Base-by-base conservation (phyloP, 768 basidiomycete species). In the Austroboletus eburneus region DNA sequence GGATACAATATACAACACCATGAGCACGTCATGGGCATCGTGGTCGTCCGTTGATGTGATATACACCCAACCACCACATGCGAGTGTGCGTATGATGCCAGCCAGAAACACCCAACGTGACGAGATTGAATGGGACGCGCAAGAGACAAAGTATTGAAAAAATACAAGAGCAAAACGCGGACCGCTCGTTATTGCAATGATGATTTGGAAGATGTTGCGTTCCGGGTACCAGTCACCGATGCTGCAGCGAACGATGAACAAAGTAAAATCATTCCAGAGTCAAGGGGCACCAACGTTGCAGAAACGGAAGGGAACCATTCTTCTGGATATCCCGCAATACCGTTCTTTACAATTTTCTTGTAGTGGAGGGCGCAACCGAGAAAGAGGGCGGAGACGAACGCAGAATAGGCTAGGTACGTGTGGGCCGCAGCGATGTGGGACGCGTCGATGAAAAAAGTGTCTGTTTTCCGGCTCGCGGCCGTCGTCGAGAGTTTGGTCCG, bases 291-390 rank as follows among this genome's bases (percentile, higher is more conserved):
- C 51, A 61, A 87, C 83, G 87, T 85, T 12, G 86, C 83, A 32
- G 87, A 89, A 9, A 95, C 92, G 5, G 89, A 91, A 7, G 92
- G 92, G 53, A 89, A 88, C 87, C 87, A 93, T 61, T 95, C 91
- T 39, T 90, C 69, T 0, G 91, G 91, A 57, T 85, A 94, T 13
- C 76, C 82, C 40, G 86, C 85, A 10, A 93, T 77, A 13, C 74
- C 79, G 59, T 95, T 95, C 71, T 87, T 89, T 30, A 91, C 89
- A 23, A 95, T 81, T 60, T 85, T 85, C 54, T 78, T 77, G 71
- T 85, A 93, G 62, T 92, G 87, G n/a, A 87, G 72, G 0, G 72
- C 58, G 53, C 76, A 80, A 0, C 81, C 90, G 25, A 91, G 55
- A 20, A 72, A 45, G 23, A 95, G 72, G 2, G 91, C 86, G 4